Evolutionary conservation across 306 rosid genomes (phyloP).

Genomic region (Vigna unguiculata): DNA sequence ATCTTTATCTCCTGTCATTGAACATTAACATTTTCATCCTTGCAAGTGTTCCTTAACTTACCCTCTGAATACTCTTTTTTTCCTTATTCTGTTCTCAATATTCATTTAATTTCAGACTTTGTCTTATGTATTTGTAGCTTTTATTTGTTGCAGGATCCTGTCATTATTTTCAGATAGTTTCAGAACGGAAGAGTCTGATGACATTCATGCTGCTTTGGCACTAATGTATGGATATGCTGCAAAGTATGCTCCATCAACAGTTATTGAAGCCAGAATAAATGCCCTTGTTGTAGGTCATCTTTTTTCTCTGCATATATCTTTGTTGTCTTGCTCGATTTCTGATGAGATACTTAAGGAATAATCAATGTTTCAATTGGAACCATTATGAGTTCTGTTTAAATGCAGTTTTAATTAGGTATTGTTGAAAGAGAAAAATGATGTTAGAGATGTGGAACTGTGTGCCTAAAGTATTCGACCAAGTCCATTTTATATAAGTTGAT

Average conservation of each 20-base stretch:
- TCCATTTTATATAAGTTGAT: too few species aligned
- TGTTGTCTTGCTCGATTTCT: conserved; percentile 34
- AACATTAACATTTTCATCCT: conserved; percentile 33
- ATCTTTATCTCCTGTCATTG: conserved; percentile 21
- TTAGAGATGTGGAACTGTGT: too few species aligned
- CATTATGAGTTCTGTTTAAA: conserved; percentile 14
- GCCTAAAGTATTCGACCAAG: neutral
- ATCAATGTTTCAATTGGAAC: conserved; percentile 2
- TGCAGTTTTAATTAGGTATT: neutral
- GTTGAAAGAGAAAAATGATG: neutral
- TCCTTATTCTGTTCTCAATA: conserved; percentile 21
- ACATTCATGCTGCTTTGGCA: conserved; percentile 97
- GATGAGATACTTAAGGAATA: neutral
- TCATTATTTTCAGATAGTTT: conserved; percentile 86
- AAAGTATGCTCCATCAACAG: conserved; percentile 97
- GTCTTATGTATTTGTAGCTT: conserved; percentile 46
- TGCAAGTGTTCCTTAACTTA: conserved; percentile 25
- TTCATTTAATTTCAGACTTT: conserved; percentile 32
- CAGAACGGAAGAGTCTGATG: conserved; percentile 88
- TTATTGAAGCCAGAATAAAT: conserved; percentile 96
- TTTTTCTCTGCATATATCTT: conserved; percentile 41
- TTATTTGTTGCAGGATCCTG: conserved; percentile 73
- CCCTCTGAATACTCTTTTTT: neutral
- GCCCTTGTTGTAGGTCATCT: conserved; percentile 90
- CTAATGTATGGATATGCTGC: conserved; percentile 99